Evolutionary conservation across 2,329 filamentous ascomycete genomes (phyloP), one percentile per base, ranked within the genome.

Genomic region (Furcasterigmium sp.): DNA sequence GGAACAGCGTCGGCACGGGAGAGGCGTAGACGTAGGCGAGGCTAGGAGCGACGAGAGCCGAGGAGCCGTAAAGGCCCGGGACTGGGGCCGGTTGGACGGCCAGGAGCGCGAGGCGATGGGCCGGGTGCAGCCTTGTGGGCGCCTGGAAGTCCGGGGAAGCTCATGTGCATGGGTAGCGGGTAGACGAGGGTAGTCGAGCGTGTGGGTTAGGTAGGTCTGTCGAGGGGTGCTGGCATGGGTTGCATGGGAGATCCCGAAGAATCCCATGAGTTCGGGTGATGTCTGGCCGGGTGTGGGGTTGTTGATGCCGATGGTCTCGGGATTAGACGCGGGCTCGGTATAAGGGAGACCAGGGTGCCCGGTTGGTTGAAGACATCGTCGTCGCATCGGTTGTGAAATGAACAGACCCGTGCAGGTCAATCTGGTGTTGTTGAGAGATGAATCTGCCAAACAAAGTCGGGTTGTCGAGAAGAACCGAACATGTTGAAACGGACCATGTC

Each of bases 61-160:
- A 50, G 36, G 43, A 41, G 48, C 48, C 48, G 48, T 50, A 46
- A 50, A 44, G 41, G 46, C 48, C 48, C 48, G 48, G 48, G 34
- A 29, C 21, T 14, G 43, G 40, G 43, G 46, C 25, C 28, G 32
- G 14, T 15, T 15, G 32, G 15, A 15, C 11, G 32, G 32, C 32
- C 8, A 8, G 8, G 29, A 15, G 29, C 29, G n/a, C 8, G 29
- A n/a, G n/a, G n/a, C n/a, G n/a, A n/a, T n/a, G n/a, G 8, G n/a
- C 11, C 23, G 25, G 37, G 37, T 13, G 15, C 37, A 40, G 38
- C 38, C 38, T 40, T 40, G 38, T 40, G 38, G 38, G 32, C 21
- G 38, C 29, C 17, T 13, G 28, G 38, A 21, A 28, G 38, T 40
- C 25, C 18, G 32, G 32, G 32, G 32, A 35, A 35, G 32, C 32